Conservation (phyloP, 1,284 basidiomycete genomes). For the Marasmius tenuissimus region DNA sequence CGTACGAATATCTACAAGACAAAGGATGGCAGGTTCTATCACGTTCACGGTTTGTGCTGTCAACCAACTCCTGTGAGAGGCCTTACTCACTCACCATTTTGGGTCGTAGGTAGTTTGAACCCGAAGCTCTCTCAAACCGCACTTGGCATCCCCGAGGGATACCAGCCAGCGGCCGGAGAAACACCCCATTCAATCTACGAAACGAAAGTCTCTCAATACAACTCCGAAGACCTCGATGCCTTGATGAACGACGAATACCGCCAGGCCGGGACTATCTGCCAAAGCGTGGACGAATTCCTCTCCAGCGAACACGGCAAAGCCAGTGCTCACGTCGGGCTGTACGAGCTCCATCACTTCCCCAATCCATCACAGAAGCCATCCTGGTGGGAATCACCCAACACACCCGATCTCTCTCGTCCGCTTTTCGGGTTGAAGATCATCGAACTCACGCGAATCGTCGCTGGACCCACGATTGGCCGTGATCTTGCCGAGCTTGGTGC, state of each 20-base stretch:
- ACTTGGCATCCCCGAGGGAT: constrained; percentile 3
- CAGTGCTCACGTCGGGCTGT: constrained; percentile 21
- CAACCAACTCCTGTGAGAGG: background rate
- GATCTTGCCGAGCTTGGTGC: constrained; percentile 29
- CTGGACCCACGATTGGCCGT: constrained; percentile 22
- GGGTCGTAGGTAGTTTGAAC: background rate
- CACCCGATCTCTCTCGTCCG: constrained; percentile 14
- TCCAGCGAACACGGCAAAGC: constrained; percentile 9
- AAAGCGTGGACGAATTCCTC: constrained; percentile 10
- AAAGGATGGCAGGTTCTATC: constrained; percentile 15
- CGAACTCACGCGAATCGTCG: constrained; percentile 29
- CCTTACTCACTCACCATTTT: background rate
- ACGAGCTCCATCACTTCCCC: constrained; percentile 22
- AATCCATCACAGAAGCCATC: constrained; percentile 15
- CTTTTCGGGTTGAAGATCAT: constrained; percentile 26
- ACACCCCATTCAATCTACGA: background rate
- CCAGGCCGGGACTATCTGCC: constrained; percentile 13
- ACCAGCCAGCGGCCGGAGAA: background rate
- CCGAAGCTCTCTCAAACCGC: background rate
- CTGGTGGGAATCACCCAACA: constrained; percentile 19
- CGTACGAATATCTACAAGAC: constrained; percentile 15
- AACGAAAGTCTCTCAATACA: background rate
- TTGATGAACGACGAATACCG: constrained; percentile 6
- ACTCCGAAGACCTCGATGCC: constrained; percentile 5
- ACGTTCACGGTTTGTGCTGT: constrained; percentile 1